Evolutionary conservation across 441 rosid species (phyloP), one percentile per base, ranked within the genome.

Genomic region (Euphorbia schlechtendalii): DNA sequence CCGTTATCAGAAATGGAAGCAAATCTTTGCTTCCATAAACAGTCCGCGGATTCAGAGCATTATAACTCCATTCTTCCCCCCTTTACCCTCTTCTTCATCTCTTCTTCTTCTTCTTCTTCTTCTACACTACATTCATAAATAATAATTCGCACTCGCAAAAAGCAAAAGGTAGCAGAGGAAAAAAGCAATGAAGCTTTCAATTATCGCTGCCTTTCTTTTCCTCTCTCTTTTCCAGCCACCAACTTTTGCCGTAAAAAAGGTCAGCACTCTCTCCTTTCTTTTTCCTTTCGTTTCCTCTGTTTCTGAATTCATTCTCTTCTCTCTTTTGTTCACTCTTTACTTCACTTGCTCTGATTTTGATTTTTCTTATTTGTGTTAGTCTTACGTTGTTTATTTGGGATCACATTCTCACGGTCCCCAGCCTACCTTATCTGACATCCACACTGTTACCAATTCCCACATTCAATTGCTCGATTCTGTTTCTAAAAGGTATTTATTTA

Each of bases 361-460:
- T 22, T 3, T 11, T 0, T 55, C 25, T 49, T 52, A 22, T 56
- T 3, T 30, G 17, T 38, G 25, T 34, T 63, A 86, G 95, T 72
- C 94, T 17, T 89, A 85, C 51, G 51, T 89, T 2, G 94, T 89
- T 41, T 87, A 87, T 73, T 70, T 89, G 73, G 96, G 94, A 66
- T 83, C 90, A 9, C 90, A 83, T 69, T 18, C 79, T 21, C 80
- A 83, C 30, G 86, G 82, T 30, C 22, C 72, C 11, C 75, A 72
- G 8, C 59, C 76, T 38, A 57, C 76, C 0, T 34, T 58, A 17
- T 70, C 72, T 18, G 80, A 76, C 63, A 58, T 80, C 53, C 60
- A 63, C 41, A 52, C 34, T 0, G 85, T 70, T 22, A 58, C 76
- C 4, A 53, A 61, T 14, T 72, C 84, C 46, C 94, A 87, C 65